Evolutionary conservation across 2,329 filamentous ascomycete species (phyloP).

Genomic region (Colletotrichum cereale): DNA sequence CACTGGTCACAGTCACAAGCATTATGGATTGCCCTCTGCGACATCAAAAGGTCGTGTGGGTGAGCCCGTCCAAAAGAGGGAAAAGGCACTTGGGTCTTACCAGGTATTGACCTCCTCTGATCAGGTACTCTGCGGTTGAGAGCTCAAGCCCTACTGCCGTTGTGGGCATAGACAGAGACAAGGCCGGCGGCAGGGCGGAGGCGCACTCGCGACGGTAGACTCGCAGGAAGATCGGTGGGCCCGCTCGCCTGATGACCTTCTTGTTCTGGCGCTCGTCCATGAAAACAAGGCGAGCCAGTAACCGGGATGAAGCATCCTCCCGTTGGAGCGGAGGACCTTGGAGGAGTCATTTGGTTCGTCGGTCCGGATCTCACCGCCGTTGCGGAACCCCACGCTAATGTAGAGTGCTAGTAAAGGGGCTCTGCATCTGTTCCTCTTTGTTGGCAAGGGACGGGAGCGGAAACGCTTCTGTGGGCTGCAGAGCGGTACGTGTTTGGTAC

Average conservation of each 20-base stretch:
- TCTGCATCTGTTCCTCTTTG: not conserved
- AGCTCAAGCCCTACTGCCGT: too few relatives aligned
- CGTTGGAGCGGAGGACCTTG: slow-evolving; percentile 11
- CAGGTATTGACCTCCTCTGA: not conserved
- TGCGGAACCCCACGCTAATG: slow-evolving; percentile 24
- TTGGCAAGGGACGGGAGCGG: not conserved
- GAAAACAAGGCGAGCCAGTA: not conserved
- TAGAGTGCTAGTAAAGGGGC: not conserved
- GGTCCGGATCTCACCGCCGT: slow-evolving; percentile 13
- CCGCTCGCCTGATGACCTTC: slow-evolving; percentile 21
- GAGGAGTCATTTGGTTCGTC: slow-evolving; percentile 13
- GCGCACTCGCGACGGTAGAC: not conserved
- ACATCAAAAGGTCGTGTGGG: too few relatives aligned
- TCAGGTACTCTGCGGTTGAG: not conserved
- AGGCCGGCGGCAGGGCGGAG: not conserved
- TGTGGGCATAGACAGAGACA: not conserved
- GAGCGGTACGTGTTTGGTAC: slow-evolving; percentile 2
- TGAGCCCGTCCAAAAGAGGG: too few relatives aligned
- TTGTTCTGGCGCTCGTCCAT: not conserved
- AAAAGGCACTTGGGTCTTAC: not conserved
- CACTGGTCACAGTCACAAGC: not conserved
- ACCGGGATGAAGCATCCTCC: slow-evolving; percentile 21
- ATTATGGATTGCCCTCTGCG: too few relatives aligned
- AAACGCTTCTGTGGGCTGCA: not conserved
- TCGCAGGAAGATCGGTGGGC: slow-evolving; percentile 21